Evolutionary conservation across 108 stramenopile species (phyloP).

Genomic region (Craspedostauros australis): DNA sequence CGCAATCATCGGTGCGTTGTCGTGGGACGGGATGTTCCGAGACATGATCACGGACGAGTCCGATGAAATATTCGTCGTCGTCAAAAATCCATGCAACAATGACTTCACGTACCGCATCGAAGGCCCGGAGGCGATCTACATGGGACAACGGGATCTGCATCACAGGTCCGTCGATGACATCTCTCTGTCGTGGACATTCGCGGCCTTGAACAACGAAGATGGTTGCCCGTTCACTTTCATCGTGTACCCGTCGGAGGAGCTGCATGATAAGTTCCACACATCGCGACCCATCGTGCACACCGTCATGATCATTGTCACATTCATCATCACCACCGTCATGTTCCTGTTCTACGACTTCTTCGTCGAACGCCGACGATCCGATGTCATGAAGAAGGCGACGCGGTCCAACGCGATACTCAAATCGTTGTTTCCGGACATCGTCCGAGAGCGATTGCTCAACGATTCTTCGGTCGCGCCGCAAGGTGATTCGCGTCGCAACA

Average conservation of each 20-base stretch:
- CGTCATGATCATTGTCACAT: not conserved
- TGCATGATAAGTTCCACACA: no score
- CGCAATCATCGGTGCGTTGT: no score
- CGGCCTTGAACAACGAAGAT: slow-evolving; percentile 4
- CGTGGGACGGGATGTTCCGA: no score
- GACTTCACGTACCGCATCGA: slow-evolving; percentile 34
- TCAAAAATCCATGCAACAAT: slow-evolving; percentile 28
- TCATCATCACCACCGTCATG: not conserved
- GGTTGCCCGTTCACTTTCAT: slow-evolving; percentile 9
- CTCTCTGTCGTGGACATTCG: not conserved
- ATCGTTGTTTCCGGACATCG: slow-evolving; percentile 8
- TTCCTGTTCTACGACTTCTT: slow-evolving; percentile 6
- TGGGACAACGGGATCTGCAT: slow-evolving; percentile 52
- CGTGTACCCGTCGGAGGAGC: slow-evolving; percentile 10
- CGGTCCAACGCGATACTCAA: not conserved
- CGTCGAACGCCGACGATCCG: not conserved
- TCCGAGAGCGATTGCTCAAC: slow-evolving; percentile 4
- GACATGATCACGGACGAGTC: slow-evolving; percentile 35
- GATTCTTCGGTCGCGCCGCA: no score
- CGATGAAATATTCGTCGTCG: slow-evolving; percentile 47
- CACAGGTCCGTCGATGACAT: slow-evolving; percentile 28
- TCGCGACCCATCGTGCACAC: slow-evolving; percentile 9
- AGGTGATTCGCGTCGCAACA: no score
- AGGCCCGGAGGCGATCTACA: slow-evolving; percentile 27
- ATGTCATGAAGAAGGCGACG: not conserved